Conservation (phyloP, 140 eudicot genomes). For the Anethum foeniculum region DNA sequence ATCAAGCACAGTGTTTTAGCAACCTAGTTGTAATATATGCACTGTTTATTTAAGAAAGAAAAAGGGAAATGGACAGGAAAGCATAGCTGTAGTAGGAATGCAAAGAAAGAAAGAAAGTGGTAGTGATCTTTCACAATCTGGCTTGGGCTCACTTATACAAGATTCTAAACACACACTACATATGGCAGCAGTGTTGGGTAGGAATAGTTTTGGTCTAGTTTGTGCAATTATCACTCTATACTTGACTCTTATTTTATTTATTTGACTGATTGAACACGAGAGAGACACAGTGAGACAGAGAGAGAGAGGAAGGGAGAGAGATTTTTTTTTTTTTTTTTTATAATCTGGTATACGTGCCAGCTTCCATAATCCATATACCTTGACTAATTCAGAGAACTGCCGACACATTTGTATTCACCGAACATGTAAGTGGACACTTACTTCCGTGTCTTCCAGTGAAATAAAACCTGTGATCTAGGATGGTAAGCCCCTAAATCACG, state of each 20-base stretch:
- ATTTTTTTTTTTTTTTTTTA: too few species aligned
- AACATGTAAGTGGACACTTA: too few species aligned
- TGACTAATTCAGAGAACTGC: too few species aligned
- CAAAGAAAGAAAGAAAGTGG: neutral
- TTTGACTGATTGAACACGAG: neutral
- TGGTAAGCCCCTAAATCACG: too few species aligned
- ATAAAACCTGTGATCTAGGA: too few species aligned
- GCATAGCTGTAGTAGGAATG: neutral
- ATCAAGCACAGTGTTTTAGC: neutral
- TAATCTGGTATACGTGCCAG: too few species aligned
- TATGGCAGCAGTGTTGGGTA: neutral
- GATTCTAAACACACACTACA: neutral
- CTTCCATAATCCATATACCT: too few species aligned
- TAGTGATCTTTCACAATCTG: conserved; percentile 3
- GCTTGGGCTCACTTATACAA: neutral
- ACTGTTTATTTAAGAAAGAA: neutral
- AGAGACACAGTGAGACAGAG: neutral
- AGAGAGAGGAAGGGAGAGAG: neutral
- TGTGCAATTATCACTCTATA: neutral
- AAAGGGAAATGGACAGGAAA: neutral
- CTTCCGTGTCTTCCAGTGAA: too few species aligned
- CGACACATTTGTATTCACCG: too few species aligned
- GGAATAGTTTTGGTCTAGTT: conserved; percentile 2
- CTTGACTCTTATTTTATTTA: neutral
- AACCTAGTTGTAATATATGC: neutral